phyloP scores from a whole-genome alignment of 2,329 filamentous ascomycete genomes.

The Pyrenochaeta sp. region DNA sequence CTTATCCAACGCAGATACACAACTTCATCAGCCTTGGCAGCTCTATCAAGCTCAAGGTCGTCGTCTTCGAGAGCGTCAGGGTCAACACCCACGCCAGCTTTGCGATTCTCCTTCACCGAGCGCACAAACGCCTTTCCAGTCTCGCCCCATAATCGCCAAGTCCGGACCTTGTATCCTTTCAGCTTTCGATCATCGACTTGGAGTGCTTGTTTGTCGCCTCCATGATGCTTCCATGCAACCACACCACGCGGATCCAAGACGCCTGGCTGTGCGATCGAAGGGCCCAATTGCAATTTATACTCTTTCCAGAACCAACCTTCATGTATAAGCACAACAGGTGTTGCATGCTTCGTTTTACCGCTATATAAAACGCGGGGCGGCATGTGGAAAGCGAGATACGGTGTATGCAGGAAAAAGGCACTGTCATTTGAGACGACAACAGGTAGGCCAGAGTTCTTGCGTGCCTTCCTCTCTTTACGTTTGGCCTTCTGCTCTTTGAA shows the following conservation, averaged over 20 bases:
- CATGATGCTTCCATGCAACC: slow-evolving; percentile 32
- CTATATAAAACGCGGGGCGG: slow-evolving; percentile 40
- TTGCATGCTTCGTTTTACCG: slow-evolving; percentile 20
- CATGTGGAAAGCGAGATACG: slow-evolving; percentile 39
- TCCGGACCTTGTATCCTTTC: slow-evolving; percentile 42
- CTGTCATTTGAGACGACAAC: slow-evolving; percentile 6
- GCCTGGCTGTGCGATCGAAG: slow-evolving; percentile 20
- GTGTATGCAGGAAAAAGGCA: slow-evolving; percentile 41
- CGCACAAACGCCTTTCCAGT: slow-evolving; percentile 39
- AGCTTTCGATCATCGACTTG: slow-evolving; percentile 18
- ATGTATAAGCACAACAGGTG: slow-evolving; percentile 36
- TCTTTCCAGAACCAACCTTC: slow-evolving; percentile 34
- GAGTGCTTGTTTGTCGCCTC: slow-evolving; percentile 14
- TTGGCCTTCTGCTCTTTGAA: slow-evolving; percentile 17
- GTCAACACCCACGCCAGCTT: slow-evolving; percentile 16
- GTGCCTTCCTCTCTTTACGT: slow-evolving; percentile 13
- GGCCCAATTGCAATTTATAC: slow-evolving; percentile 42
- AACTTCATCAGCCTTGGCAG: slow-evolving; percentile 29
- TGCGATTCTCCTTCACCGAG: slow-evolving; percentile 22
- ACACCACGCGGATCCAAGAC: slow-evolving; percentile 43
- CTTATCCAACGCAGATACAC: slow-evolving; percentile 35
- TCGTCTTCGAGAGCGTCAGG: slow-evolving; percentile 19
- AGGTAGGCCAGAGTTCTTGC: slow-evolving; percentile 10
- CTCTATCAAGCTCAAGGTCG: background rate
- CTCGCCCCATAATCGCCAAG: slow-evolving; percentile 44